These are phyloP conservation scores for Cyberlindnera meyerae DNA, from an alignment of 805 yeast species.

Conservation along the genomic window DNA sequence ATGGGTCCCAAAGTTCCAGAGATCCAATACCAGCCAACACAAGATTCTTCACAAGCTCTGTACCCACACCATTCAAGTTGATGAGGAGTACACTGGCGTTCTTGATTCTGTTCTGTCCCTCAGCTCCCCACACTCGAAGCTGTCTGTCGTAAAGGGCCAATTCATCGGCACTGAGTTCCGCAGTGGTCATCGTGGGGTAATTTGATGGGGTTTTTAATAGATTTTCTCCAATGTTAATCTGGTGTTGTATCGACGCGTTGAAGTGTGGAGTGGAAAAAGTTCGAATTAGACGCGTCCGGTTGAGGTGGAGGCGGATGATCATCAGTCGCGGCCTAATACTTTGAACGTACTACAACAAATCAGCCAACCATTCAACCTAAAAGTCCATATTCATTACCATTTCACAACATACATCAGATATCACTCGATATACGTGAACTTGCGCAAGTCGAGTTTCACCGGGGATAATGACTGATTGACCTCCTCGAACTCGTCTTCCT, in stretches of 20 bases:
- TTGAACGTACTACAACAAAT: too few relatives aligned
- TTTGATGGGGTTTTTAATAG: too few relatives aligned
- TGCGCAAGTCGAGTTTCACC: conserved; percentile 20
- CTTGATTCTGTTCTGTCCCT: conserved; percentile 75
- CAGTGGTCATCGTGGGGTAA: conserved; percentile 4
- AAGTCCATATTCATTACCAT: too few relatives aligned
- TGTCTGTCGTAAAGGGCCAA: conserved; percentile 92
- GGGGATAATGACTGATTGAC: conserved; percentile 20
- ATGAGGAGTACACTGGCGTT: conserved; percentile 66
- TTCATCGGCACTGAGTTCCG: conserved; percentile 52
- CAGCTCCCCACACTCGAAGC: conserved; percentile 93
- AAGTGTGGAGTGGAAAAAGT: too few relatives aligned
- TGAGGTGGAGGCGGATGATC: too few relatives aligned
- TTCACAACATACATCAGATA: too few relatives aligned
- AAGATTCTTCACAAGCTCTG: conserved; percentile 78
- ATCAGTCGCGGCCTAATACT: too few relatives aligned
- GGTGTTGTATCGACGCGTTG: too few relatives aligned
- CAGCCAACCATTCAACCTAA: too few relatives aligned
- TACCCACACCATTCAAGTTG: conserved; percentile 72
- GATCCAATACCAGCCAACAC: conserved; percentile 86
- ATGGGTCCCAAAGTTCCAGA: conserved; percentile 61
- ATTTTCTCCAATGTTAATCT: too few relatives aligned
- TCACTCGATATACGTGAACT: conserved; percentile 18
- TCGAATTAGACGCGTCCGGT: too few relatives aligned
- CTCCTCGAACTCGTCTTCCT: conserved; percentile 18